Evolutionary conservation across 2,329 filamentous ascomycete species (phyloP).

Genomic region (Clonostachys byssicola): DNA sequence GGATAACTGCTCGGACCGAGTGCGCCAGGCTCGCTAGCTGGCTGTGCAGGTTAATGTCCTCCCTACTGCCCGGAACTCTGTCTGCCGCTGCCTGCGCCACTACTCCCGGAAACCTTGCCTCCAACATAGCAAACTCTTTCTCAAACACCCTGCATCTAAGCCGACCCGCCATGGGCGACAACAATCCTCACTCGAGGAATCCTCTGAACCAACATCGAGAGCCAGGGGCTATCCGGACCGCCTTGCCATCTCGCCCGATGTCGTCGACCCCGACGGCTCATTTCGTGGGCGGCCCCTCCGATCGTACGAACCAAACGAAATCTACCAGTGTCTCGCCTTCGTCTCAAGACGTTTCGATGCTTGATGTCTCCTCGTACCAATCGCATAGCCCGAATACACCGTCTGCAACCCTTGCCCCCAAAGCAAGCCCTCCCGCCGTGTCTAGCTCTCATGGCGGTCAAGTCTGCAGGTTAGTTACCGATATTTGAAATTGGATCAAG

Average conservation of each 20-base stretch:
- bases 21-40: no score
- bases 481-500: no score
- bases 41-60: no score
- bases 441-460: conserved; percentile 48
- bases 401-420: conserved; percentile 6
- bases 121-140: no score
- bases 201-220: conserved; percentile 20
- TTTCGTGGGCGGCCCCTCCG: background rate
- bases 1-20: no score
- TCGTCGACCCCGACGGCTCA: conserved; percentile 15
- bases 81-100: no score
- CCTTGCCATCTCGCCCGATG: conserved; percentile 30
- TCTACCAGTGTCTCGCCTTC: conserved; percentile 14
- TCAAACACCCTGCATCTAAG: no score
- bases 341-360: conserved; percentile 14
- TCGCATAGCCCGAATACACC: conserved; percentile 19
- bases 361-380: conserved; percentile 14
- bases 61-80: no score
- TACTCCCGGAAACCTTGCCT: no score
- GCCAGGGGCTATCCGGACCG: conserved; percentile 22
- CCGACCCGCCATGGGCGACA: conserved; percentile 17
- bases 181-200: conserved; percentile 10
- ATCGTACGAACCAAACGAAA: background rate
- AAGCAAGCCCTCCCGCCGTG: conserved; percentile 5
- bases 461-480: conserved; percentile 61